These are phyloP conservation scores for Albatrellus sp. DNA, from an alignment of 1,284 basidiomycete genomes.

Conservation along the genomic window DNA sequence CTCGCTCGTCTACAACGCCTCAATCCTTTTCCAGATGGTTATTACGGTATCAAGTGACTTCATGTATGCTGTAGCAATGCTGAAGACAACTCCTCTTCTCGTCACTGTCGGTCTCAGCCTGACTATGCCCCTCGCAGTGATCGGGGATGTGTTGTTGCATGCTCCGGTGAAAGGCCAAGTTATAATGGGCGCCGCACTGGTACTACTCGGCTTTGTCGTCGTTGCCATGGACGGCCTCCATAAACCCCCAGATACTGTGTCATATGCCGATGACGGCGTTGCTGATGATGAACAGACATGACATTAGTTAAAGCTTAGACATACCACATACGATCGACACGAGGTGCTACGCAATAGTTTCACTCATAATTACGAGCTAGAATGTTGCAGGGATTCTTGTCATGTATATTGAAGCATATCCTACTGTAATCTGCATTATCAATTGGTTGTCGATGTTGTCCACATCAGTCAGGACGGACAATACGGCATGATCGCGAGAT, in stretches of 20 bases:
- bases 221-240: slow-evolving; percentile 50
- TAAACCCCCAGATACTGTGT: slow-evolving; percentile 15
- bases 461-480: too few relatives aligned
- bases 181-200: slow-evolving; percentile 53
- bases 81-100: slow-evolving; percentile 90
- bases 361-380: too few relatives aligned
- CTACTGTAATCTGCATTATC: too few relatives aligned
- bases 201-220: slow-evolving; percentile 53
- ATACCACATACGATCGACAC: too few relatives aligned
- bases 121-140: slow-evolving; percentile 85
- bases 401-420: too few relatives aligned
- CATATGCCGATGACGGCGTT: slow-evolving; percentile 13
- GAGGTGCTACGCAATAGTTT: too few relatives aligned
- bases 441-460: too few relatives aligned
- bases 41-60: slow-evolving; percentile 83
- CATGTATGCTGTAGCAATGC: slow-evolving; percentile 85
- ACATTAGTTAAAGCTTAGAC: too few relatives aligned
- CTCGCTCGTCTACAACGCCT: neutral
- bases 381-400: too few relatives aligned
- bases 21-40: slow-evolving; percentile 46
- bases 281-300: too few relatives aligned
- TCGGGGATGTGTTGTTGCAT: slow-evolving; percentile 66
- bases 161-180: slow-evolving; percentile 44
- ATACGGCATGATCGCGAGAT: too few relatives aligned
- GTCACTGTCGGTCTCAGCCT: slow-evolving; percentile 90